phyloP scores from a whole-genome alignment of 2,329 filamentous ascomycete genomes.

The Botrytis galanthina region DNA sequence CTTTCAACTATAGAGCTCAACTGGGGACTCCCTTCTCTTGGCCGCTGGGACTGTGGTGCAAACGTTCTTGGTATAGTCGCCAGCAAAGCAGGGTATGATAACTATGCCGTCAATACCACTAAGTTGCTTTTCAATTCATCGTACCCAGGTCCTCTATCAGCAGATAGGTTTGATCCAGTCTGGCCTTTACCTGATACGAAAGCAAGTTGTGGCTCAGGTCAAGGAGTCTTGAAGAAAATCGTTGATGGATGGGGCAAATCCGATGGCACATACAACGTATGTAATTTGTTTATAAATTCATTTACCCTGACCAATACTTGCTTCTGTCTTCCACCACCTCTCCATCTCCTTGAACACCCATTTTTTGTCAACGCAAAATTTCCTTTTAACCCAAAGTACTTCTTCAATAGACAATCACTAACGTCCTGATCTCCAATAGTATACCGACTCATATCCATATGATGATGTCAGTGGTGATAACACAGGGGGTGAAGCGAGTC shows the following conservation, averaged over 20 bases:
- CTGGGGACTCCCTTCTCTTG: conserved; percentile 43
- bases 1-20: conserved; percentile 42
- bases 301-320: background rate
- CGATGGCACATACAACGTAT: conserved; percentile 23
- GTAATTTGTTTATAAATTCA: background rate
- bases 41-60: conserved; percentile 42
- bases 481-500: conserved; percentile 19
- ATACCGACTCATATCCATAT: conserved; percentile 29
- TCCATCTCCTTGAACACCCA: background rate
- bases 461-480: conserved; percentile 23
- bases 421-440: background rate
- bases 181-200: conserved; percentile 30
- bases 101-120: conserved; percentile 34
- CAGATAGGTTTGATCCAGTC: conserved; percentile 29
- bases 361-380: background rate
- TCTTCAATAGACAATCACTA: background rate
- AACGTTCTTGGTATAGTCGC: conserved; percentile 34
- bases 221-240: conserved; percentile 24
- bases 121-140: conserved; percentile 45
- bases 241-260: conserved; percentile 25
- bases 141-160: conserved; percentile 41
- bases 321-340: background rate
- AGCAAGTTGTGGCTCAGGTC: conserved; percentile 26
- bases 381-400: background rate
- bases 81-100: conserved; percentile 29